Percentiles rank a stretch among this genome's conserved stretches.
phyloP scores from a whole-genome alignment of 352 stramenopile genomes.

The Phytophthora sojae region DNA sequence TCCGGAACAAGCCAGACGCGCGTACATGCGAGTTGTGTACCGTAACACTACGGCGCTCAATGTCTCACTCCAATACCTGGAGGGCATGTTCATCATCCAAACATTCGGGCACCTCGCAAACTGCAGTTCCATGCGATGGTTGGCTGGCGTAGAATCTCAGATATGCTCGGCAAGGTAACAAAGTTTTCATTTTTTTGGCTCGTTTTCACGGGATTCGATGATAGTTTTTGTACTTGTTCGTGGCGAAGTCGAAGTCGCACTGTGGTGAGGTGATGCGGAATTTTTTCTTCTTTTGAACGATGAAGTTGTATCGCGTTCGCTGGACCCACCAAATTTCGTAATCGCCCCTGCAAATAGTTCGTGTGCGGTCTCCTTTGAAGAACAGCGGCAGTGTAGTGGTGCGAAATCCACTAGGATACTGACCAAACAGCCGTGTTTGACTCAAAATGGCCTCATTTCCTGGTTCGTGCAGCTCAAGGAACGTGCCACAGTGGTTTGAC shows the following conservation, averaged over 20 bases:
- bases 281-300: slow-evolving; percentile 86
- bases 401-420: slow-evolving; percentile 79
- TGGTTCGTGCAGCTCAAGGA: slow-evolving; percentile 84
- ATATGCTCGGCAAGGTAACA: neutral
- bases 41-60: slow-evolving; percentile 37
- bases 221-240: slow-evolving; percentile 83
- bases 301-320: slow-evolving; percentile 82
- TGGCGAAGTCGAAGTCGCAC: slow-evolving; percentile 85
- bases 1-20: slow-evolving; percentile 62
- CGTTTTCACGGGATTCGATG: slow-evolving; percentile 40
- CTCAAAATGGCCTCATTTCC: slow-evolving; percentile 72
- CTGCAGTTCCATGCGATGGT: slow-evolving; percentile 21
- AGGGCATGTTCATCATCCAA: slow-evolving; percentile 28
- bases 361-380: slow-evolving; percentile 63
- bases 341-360: slow-evolving; percentile 72
- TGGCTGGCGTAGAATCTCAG: slow-evolving; percentile 20
- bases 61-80: neutral
- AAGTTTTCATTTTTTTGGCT: neutral
- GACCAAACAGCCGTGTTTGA: slow-evolving; percentile 70
- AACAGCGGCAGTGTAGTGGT: slow-evolving; percentile 81
- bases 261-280: slow-evolving; percentile 64
- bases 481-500: slow-evolving; percentile 85
- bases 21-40: slow-evolving; percentile 67
- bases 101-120: slow-evolving; percentile 7
- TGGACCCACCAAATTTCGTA: slow-evolving; percentile 92